phyloP scores from a whole-genome alignment of 495 filamentous ascomycete genomes.

The Trichoderma virens region DNA sequence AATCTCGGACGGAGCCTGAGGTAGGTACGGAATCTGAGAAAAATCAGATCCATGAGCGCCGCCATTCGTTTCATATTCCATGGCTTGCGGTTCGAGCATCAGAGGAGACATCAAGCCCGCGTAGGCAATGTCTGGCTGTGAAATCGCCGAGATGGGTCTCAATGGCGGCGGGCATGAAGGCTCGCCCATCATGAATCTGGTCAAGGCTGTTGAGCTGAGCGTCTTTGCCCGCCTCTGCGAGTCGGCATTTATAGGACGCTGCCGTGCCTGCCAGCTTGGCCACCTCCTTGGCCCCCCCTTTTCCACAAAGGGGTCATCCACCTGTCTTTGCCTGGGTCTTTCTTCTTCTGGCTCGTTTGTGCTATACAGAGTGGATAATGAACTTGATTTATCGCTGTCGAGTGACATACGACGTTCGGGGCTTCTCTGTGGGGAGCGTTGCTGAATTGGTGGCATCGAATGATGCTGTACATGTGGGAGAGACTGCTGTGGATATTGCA shows the following conservation, averaged over 20 bases:
- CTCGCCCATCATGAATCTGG: neutral
- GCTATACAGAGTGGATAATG: conserved; percentile 10
- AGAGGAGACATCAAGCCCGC: neutral
- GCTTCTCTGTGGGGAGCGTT: neutral
- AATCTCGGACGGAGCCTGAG: neutral
- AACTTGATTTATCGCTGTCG: conserved; percentile 9
- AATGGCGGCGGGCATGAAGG: neutral
- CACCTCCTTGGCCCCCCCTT: neutral
- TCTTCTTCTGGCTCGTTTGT: conserved; percentile 9
- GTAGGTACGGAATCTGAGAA: neutral
- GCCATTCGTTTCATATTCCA: neutral
- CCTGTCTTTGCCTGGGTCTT: neutral
- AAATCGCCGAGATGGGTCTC: neutral
- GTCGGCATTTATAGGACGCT: neutral
- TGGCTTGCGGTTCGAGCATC: neutral
- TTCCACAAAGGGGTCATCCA: conserved; percentile 9
- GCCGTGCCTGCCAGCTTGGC: neutral
- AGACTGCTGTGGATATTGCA: neutral
- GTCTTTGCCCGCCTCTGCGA: neutral
- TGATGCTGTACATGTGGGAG: neutral
- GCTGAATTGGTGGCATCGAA: neutral
- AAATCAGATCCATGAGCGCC: neutral
- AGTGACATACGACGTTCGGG: neutral
- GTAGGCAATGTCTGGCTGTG: neutral
- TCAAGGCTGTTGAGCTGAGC: neutral